Conservation (phyloP, 208 protist species). For the Histomonas meleagridis region DNA sequence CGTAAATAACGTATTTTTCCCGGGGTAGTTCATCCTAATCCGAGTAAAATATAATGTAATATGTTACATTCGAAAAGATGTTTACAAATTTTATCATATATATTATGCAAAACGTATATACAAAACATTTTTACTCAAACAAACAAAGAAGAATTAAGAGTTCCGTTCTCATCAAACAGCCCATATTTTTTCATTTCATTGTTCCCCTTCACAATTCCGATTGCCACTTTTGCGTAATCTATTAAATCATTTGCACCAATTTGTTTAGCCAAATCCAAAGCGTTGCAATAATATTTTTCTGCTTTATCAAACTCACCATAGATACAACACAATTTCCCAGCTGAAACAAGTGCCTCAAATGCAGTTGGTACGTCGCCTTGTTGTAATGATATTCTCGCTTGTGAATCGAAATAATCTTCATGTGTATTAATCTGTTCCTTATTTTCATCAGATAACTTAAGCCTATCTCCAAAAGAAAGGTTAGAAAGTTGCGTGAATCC, state of each 20-base stretch:
- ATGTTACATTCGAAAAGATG: no score
- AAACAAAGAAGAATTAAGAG: background rate
- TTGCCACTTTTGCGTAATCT: background rate
- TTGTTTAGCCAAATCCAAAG: background rate
- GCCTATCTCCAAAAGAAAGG: background rate
- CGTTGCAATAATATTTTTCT: background rate
- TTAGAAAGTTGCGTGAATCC: background rate
- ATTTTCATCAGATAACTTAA: background rate
- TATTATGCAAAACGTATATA: no score
- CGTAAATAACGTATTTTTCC: no score
- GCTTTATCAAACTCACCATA: background rate
- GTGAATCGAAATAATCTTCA: background rate
- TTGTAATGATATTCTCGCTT: slow-evolving; percentile 1
- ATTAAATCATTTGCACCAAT: background rate
- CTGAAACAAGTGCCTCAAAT: background rate
- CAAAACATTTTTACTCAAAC: no score
- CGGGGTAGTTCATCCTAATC: no score
- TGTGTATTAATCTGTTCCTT: background rate
- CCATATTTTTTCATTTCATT: slow-evolving; percentile 13
- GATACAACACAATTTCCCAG: background rate
- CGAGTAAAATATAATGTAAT: no score
- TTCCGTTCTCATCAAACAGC: background rate
- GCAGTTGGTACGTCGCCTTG: background rate
- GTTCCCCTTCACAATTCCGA: slow-evolving; percentile 8
- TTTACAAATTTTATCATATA: no score